These are phyloP conservation scores for Lathyrus aphaca DNA, from an alignment of 306 rosid genomes.

Conservation along the genomic window DNA sequence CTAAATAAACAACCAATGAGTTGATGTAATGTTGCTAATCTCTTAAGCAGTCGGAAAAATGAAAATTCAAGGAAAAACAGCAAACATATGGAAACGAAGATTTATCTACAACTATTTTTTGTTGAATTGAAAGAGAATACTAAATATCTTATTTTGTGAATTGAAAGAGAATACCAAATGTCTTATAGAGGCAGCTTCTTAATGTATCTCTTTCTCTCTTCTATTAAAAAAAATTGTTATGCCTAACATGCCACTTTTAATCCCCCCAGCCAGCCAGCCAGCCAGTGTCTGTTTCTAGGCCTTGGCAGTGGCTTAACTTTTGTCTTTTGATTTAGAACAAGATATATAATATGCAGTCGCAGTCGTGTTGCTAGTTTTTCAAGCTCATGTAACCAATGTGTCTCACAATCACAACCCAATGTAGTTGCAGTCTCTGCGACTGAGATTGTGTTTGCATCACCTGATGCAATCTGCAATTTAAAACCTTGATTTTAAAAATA, in stretches of 20 bases:
- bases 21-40: too few relatives aligned
- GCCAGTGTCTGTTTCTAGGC: constrained; percentile 7
- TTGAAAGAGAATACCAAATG: too few relatives aligned
- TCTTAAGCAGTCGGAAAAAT: too few relatives aligned
- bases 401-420: not conserved
- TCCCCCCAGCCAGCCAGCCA: not conserved
- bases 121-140: constrained; percentile 7
- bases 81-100: not conserved
- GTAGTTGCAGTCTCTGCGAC: not conserved
- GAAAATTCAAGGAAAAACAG: not conserved
- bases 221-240: constrained; percentile 4
- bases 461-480: not conserved
- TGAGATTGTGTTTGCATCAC: not conserved
- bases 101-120: constrained; percentile 1
- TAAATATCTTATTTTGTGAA: not conserved
- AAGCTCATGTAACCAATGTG: not conserved
- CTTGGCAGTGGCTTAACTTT: not conserved
- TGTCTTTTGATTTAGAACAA: constrained; percentile 28
- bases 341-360: not conserved
- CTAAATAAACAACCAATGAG: too few relatives aligned
- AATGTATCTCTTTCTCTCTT: not conserved
- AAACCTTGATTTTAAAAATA: constrained; percentile 26
- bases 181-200: too few relatives aligned
- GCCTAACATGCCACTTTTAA: constrained; percentile 1
- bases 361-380: not conserved